Evolutionary conservation across 164 flowering plant genomes (phyloP), one percentile per base, ranked within the genome.

Genomic region (Berberis vulgaris): DNA sequence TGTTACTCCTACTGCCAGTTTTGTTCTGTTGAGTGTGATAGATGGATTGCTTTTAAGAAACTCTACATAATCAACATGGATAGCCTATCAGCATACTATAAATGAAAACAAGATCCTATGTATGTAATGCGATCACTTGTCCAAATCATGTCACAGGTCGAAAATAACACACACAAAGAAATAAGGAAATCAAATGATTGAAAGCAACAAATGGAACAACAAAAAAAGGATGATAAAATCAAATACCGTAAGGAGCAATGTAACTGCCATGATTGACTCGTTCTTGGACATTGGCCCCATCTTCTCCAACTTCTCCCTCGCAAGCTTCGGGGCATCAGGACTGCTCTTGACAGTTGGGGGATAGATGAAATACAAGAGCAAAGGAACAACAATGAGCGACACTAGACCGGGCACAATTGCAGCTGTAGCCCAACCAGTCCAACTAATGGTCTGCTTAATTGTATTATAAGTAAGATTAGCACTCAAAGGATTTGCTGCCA

Each of bases 391-490:
- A 55, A 89, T 60, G 78, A 92, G 68, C 1, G 96, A 92, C 26
- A 80, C 84, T 71, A 92, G 65, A n/a, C 96, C 98, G 0, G 98
- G 98, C 39, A 92, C 95, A 57, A 87, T 76, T 0, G 95, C 98
- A 0, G 92, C 98, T 72, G 77, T 84, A 6, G 96, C 96, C 98
- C 96, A 92, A 81, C 80, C 86, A 6, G 85, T 87, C 98, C 98
- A 92, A 45, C 91, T 88, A 68, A 89, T 83, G 1, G 88, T 78
- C 79, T 83, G 80, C 63, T 80, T 70, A 3, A 89, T 87, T 1
- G 93, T 78, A 41, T 80, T 80, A 7, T 63, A 62, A 0, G 98
- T 82, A 56, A 92, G 75, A 65, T 72, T 92, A 0, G 92, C 96
- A 64, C 95, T 85, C 80, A 92, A 68, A 0, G 96, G 98, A 70